Evolutionary conservation across 2,329 filamentous ascomycete genomes (phyloP).

Genomic region (Penicillium sp.): DNA sequence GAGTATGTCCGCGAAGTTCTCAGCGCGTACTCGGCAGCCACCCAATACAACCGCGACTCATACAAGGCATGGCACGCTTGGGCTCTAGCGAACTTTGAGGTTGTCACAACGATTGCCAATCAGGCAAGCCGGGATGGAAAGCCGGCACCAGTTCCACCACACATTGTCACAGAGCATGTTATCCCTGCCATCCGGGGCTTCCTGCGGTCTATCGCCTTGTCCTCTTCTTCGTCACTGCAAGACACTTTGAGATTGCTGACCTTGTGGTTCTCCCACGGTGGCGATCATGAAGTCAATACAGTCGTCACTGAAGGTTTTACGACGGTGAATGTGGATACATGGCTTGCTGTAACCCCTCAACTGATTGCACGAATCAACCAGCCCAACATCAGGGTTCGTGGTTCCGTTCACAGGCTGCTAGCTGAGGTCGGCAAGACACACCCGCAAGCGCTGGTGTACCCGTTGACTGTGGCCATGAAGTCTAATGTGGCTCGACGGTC

Average conservation of each 20-base stretch:
- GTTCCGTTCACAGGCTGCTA: constrained; percentile 85
- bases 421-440: constrained; percentile 90
- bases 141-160: constrained; percentile 53
- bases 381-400: constrained; percentile 79
- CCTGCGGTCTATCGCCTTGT: constrained; percentile 93
- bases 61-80: constrained; percentile 99
- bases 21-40: constrained; percentile 84
- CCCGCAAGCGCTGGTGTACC: constrained; percentile 93
- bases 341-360: constrained; percentile 97
- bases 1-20: constrained; percentile 83
- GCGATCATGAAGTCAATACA: constrained; percentile 77
- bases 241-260: constrained; percentile 90
- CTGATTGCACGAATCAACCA: constrained; percentile 97
- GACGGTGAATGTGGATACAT: constrained; percentile 92
- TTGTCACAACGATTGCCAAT: constrained; percentile 75
- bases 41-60: constrained; percentile 87
- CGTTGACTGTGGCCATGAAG: constrained; percentile 96
- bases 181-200: constrained; percentile 93
- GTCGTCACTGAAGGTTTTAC: constrained; percentile 87
- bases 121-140: constrained; percentile 56
- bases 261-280: constrained; percentile 92
- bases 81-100: constrained; percentile 97
- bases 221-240: constrained; percentile 85
- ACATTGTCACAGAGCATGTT: constrained; percentile 75
- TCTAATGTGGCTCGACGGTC: constrained; percentile 80